phyloP scores from a whole-genome alignment of 2,329 filamentous ascomycete genomes.

The Diaporthe destruens region DNA sequence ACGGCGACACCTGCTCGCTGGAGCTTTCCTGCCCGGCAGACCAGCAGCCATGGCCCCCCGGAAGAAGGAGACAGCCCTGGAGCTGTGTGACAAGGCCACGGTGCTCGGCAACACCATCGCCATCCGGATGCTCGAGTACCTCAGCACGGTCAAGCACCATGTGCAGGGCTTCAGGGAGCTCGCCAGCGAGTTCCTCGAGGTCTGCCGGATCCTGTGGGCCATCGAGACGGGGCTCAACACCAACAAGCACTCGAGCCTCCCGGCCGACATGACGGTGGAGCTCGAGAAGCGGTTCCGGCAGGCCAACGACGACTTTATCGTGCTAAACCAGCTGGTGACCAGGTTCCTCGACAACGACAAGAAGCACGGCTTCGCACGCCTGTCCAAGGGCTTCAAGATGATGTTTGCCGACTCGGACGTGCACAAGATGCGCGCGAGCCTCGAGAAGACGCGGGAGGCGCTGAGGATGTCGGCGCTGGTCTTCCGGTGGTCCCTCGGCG shows the following conservation, averaged over 20 bases:
- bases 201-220: conserved; percentile 75
- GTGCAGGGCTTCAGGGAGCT: conserved; percentile 69
- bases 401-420: conserved; percentile 74
- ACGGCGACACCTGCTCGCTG: not conserved
- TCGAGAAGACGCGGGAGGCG: conserved; percentile 70
- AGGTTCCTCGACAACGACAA: conserved; percentile 73
- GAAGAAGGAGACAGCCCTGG: conserved; percentile 53
- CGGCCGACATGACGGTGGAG: conserved; percentile 72
- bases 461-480: conserved; percentile 73
- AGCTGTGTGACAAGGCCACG: conserved; percentile 70
- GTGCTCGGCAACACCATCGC: conserved; percentile 73
- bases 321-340: conserved; percentile 72
- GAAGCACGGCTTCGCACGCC: conserved; percentile 69
- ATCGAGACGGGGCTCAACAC: conserved; percentile 73
- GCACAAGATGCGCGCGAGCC: conserved; percentile 68
- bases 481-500: conserved; percentile 75
- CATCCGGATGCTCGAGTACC: conserved; percentile 73
- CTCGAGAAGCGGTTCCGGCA: conserved; percentile 73
- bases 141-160: conserved; percentile 67
- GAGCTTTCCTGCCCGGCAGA: not conserved
- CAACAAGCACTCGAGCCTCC: conserved; percentile 65
- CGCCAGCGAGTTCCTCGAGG: conserved; percentile 75
- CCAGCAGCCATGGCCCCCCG: conserved; percentile 43
- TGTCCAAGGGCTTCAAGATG: conserved; percentile 72
- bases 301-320: conserved; percentile 71